Evolutionary conservation across 768 basidiomycete genomes (phyloP).

Genomic region (Boletus sp.): DNA sequence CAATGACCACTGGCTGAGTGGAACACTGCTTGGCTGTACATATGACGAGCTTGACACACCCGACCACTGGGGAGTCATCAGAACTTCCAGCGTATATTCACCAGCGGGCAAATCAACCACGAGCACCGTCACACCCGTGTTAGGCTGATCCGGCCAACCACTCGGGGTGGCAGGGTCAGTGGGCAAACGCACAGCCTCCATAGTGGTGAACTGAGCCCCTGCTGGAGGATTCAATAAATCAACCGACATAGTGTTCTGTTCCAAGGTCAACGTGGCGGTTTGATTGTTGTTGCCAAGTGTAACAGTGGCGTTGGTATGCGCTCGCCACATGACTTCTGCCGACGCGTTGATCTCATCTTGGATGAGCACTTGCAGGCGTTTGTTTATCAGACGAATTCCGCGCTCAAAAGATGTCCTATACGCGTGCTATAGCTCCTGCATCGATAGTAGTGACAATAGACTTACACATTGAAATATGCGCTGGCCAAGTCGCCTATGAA

Average conservation of each 20-base stretch:
- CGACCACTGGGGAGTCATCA: constrained; percentile 94
- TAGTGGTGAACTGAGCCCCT: constrained; percentile 62
- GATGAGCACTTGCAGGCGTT: constrained; percentile 81
- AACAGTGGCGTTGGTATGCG: constrained; percentile 92
- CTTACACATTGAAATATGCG: constrained; percentile 75
- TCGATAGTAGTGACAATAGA: constrained; percentile 10
- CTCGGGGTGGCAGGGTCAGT: constrained; percentile 65
- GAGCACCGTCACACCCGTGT: constrained; percentile 78
- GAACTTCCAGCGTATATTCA: constrained; percentile 72
- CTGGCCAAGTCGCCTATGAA: constrained; percentile 74
- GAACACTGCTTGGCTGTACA: constrained; percentile 62
- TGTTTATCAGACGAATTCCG: constrained; percentile 80
- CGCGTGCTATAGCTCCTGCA: constrained; percentile 14
- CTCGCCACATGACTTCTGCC: constrained; percentile 74
- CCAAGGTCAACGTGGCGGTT: constrained; percentile 73
- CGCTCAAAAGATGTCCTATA: constrained; percentile 70
- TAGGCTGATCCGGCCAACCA: constrained; percentile 60
- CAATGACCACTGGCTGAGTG: constrained; percentile 70
- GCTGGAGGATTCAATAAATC: constrained; percentile 61
- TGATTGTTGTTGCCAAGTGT: constrained; percentile 50
- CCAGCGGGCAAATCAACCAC: constrained; percentile 64
- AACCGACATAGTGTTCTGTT: constrained; percentile 62
- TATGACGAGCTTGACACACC: constrained; percentile 63
- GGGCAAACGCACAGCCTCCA: constrained; percentile 50
- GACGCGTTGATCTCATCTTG: constrained; percentile 84